These are phyloP conservation scores for Puccinia horiana DNA, from an alignment of 1,284 basidiomycete species.

Conservation along the genomic window DNA sequence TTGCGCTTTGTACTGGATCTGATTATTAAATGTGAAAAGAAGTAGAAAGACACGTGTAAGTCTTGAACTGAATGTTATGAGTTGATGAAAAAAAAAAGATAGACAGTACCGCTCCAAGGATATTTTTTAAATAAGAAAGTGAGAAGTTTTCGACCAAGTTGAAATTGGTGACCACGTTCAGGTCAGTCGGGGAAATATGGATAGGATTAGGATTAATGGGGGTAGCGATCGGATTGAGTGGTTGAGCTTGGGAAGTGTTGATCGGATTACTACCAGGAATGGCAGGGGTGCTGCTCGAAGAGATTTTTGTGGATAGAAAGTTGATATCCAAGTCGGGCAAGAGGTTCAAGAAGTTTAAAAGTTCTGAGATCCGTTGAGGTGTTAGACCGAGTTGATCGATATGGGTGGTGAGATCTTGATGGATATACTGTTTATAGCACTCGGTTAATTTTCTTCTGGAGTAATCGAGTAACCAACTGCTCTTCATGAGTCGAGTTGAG, in stretches of 20 bases:
- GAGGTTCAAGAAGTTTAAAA: not conserved
- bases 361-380: not conserved
- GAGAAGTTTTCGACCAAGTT: conserved; percentile 3
- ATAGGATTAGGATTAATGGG: not conserved
- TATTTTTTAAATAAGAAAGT: conserved; percentile 12
- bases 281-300: not conserved
- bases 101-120: conserved; percentile 14
- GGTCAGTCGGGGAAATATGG: not conserved
- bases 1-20: not conserved
- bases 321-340: conserved; percentile 8
- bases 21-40: not conserved
- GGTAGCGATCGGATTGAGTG: not conserved
- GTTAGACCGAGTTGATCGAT: not conserved
- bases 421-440: conserved; percentile 6
- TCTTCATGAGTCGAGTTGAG: not conserved
- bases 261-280: not conserved
- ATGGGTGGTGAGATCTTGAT: conserved; percentile 8
- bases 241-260: not conserved
- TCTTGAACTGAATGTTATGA: not conserved
- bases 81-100: not conserved
- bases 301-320: not conserved
- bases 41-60: not conserved
- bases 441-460: not conserved
- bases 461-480: not conserved
- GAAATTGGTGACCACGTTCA: not conserved